phyloP scores from a whole-genome alignment of 495 filamentous ascomycete genomes.

The Penicillium malachiteum region DNA sequence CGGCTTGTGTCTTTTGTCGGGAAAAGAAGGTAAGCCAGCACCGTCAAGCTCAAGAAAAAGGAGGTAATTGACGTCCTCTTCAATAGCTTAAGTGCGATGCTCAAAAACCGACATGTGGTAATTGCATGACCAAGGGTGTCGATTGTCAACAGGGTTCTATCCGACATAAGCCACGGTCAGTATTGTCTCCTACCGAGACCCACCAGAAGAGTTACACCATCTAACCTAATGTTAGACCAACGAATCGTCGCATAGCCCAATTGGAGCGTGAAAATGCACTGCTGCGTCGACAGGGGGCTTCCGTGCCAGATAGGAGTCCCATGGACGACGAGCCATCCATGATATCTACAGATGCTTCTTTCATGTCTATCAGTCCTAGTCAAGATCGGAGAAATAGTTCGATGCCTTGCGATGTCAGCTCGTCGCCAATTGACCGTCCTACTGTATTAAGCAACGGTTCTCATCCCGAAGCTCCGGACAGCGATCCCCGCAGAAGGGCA shows the following conservation, averaged over 20 bases:
- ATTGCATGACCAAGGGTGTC: conserved; percentile 24
- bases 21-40: conserved; percentile 23
- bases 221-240: conserved; percentile 11
- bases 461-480: conserved; percentile 25
- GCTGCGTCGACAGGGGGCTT: conserved; percentile 13
- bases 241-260: conserved; percentile 27
- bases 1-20: conserved; percentile 30
- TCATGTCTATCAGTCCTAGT: conserved; percentile 9
- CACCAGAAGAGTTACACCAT: not conserved
- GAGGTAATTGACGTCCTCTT: not conserved
- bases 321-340: not conserved
- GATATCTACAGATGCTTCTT: conserved; percentile 5
- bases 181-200: not conserved
- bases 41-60: not conserved
- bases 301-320: not conserved
- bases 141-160: conserved; percentile 18
- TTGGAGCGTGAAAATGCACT: conserved; percentile 29
- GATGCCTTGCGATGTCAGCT: not conserved
- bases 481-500: conserved; percentile 13
- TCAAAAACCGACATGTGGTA: conserved; percentile 25
- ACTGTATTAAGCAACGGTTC: conserved; percentile 9
- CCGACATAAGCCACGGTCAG: conserved; percentile 25
- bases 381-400: conserved; percentile 2
- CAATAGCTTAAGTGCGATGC: conserved; percentile 32
- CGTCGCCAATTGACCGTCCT: conserved; percentile 12